Conservation (phyloP, 2,329 filamentous ascomycete genomes). For the Cercospora sojina region DNA sequence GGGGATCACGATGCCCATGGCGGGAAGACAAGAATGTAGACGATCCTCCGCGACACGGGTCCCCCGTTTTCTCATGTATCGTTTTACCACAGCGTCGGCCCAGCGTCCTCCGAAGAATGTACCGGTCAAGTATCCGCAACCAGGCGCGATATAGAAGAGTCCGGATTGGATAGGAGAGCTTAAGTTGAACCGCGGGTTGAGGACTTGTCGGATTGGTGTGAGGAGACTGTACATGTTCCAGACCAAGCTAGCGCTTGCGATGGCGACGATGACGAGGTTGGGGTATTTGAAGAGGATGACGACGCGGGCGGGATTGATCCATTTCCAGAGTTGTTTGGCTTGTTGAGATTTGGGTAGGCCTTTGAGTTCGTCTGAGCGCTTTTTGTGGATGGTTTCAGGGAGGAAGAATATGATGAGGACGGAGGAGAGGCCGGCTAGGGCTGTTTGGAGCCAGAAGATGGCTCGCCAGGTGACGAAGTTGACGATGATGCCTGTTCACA, state of each 20-base stretch:
- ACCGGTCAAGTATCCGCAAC: conserved; percentile 66
- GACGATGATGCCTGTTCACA: conserved; percentile 60
- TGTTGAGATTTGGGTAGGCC: conserved; percentile 53
- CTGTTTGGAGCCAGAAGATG: conserved; percentile 76
- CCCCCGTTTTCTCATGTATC: conserved; percentile 62
- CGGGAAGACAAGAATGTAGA: conserved; percentile 58
- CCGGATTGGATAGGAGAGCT: conserved; percentile 65
- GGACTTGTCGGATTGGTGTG: conserved; percentile 62
- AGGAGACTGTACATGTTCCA: conserved; percentile 70
- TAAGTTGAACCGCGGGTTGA: conserved; percentile 72
- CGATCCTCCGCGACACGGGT: conserved; percentile 67
- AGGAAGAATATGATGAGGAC: conserved; percentile 64
- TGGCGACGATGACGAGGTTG: conserved; percentile 63
- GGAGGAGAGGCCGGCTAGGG: conserved; percentile 60
- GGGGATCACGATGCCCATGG: conserved; percentile 59
- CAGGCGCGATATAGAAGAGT: conserved; percentile 73
- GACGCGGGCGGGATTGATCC: conserved; percentile 67
- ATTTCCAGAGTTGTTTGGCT: conserved; percentile 56
- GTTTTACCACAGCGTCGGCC: conserved; percentile 65
- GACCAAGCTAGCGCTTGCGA: conserved; percentile 63
- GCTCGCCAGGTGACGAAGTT: conserved; percentile 70
- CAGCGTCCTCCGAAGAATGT: conserved; percentile 71
- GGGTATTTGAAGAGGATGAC: conserved; percentile 65
- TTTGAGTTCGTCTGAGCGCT: conserved; percentile 60
- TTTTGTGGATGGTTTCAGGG: conserved; percentile 70